Conservation (phyloP, 108 stramenopile genomes). For the Nannochloropsis granulata region DNA sequence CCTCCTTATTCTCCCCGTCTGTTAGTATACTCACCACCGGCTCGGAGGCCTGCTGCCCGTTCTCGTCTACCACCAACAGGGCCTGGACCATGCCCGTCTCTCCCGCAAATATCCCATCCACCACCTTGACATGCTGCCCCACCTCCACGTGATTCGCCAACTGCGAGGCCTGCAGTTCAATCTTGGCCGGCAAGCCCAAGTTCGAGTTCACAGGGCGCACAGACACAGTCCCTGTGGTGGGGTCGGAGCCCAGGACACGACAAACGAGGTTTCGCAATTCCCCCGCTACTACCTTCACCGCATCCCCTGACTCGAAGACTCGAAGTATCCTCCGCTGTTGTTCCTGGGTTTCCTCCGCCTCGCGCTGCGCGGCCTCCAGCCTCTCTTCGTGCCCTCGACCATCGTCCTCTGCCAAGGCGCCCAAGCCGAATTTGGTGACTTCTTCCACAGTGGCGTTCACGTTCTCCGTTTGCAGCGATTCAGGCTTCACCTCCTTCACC, state of each 20-base stretch:
- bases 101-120: conserved; percentile 74
- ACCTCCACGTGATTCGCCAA: conserved; percentile 73
- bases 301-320: conserved; percentile 47
- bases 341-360: conserved; percentile 61
- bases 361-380: conserved; percentile 47
- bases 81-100: conserved; percentile 65
- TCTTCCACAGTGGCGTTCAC: background rate
- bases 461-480: background rate
- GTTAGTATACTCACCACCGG: background rate
- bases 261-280: background rate
- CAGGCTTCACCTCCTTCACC: conserved; percentile 62
- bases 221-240: conserved; percentile 70
- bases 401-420: background rate
- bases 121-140: conserved; percentile 85
- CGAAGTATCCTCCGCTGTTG: conserved; percentile 71
- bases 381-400: background rate
- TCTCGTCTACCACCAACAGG: background rate
- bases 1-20: background rate
- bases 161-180: conserved; percentile 54
- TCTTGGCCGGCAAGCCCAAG: conserved; percentile 30
- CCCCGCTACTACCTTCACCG: conserved; percentile 22
- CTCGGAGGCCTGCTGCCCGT: background rate
- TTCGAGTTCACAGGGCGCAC: conserved; percentile 44
- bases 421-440: background rate
- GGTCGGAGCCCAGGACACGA: conserved; percentile 42